Evolutionary conservation across 2,329 filamentous ascomycete genomes (phyloP), one percentile per base, ranked within the genome.

Genomic region (Didymella keratinophila): DNA sequence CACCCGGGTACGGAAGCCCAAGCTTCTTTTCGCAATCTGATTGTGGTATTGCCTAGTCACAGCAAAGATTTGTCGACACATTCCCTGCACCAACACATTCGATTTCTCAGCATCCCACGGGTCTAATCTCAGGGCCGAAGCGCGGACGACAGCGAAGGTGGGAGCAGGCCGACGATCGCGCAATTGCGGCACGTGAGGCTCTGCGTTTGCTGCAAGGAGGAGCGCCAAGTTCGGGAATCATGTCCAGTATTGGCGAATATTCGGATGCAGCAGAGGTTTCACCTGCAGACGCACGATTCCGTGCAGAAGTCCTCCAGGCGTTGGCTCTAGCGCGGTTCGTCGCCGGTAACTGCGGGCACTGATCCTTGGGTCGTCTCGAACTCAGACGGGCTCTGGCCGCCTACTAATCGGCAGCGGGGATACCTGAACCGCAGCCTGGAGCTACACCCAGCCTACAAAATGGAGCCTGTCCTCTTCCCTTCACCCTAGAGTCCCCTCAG

Each of bases 231-330:
- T 20, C 58, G 41, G 61, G 32, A 56, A 44, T 51, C 34, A 52
- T 36, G 50, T 14, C 57, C 57, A 34, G 49, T 36, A 30, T 44
- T 61, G 58, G 60, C 61, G 52, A 59, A 49, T 36, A 45, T 43
- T 58, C 51, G 51, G 56, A 54, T 27, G 50, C 56, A 58, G 50
- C 51, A 63, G 58, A 57, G 42, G 63, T 65, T 64, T 67, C 62
- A 64, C 56, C 58, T 68, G 67, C 67, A 69, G 62, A 57, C 52
- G 62, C 60, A 58, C 50, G 56, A 62, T 59, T 61, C 57, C 61
- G 53, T 64, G 63, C 65, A 66, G 60, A 21, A 53, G 41, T 5
- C 36, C 37, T 50, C 45, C 44, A 41, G 21, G 39, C 47, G 25
- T 41, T 50, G 39, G 39, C 39, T 46, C 36, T 56, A 50, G 53